Conservation (phyloP, 371 early-diverging fungal genomes). For the Mucor sp. region DNA sequence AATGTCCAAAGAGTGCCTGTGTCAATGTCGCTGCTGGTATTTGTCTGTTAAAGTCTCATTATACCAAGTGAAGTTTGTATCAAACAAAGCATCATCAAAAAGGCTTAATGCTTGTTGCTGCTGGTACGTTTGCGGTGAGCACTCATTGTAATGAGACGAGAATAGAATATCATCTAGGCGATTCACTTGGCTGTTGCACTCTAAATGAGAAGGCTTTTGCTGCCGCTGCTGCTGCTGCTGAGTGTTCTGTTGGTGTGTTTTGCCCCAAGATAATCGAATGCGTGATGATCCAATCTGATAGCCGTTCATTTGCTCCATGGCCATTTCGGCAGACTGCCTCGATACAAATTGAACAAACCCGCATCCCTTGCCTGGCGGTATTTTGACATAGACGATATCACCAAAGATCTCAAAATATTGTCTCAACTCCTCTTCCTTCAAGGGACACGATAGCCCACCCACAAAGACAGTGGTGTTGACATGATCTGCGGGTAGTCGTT, state of each 20-base stretch:
- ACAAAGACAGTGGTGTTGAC: conserved; percentile 93
- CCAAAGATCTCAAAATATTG: conserved; percentile 82
- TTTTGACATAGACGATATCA: conserved; percentile 86
- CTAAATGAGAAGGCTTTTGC: no score
- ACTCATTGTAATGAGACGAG: background rate
- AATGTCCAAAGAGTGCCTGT: background rate
- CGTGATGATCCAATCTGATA: conserved; percentile 78
- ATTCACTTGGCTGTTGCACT: background rate
- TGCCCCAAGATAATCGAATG: conserved; percentile 90
- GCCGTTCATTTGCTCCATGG: conserved; percentile 86
- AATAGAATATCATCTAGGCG: background rate
- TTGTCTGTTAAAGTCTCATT: background rate
- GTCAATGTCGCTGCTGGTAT: background rate
- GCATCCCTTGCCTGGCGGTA: conserved; percentile 90
- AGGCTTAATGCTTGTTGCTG: background rate
- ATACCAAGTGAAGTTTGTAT: background rate
- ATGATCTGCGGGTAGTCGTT: background rate
- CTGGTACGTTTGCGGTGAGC: background rate
- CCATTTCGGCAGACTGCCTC: conserved; percentile 81
- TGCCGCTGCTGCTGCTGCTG: conserved; percentile 14
- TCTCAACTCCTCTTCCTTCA: conserved; percentile 81
- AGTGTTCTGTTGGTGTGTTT: conserved; percentile 54
- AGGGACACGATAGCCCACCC: conserved; percentile 78
- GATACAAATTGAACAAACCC: conserved; percentile 90
- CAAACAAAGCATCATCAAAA: background rate